These are phyloP conservation scores for Exophiala viscosa DNA, from an alignment of 2,329 filamentous ascomycete species.

Conservation along the genomic window DNA sequence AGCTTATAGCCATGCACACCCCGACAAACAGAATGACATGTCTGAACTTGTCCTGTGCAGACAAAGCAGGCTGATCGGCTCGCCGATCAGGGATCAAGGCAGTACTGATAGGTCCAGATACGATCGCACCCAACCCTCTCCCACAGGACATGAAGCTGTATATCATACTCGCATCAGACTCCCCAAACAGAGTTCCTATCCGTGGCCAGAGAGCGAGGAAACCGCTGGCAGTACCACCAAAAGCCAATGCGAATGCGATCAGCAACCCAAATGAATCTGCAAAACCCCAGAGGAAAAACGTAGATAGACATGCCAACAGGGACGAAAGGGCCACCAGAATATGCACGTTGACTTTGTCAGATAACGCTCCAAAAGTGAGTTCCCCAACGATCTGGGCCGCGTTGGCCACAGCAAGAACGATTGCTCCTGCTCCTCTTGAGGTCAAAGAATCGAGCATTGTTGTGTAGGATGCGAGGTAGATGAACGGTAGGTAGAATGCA, in stretches of 20 bases:
- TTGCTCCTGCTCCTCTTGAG: constrained; percentile 10
- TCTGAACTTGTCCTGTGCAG: background rate
- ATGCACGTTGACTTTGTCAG: constrained; percentile 42
- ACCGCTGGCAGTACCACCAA: constrained; percentile 43
- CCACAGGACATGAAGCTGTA: constrained; percentile 48
- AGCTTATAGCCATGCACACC: constrained; percentile 15
- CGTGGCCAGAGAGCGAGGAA: constrained; percentile 44
- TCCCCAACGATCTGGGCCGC: constrained; percentile 36
- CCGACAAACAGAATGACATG: constrained; percentile 12
- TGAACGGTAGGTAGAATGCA: constrained; percentile 36
- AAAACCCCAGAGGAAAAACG: constrained; percentile 50
- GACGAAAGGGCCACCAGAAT: constrained; percentile 44
- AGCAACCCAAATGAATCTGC: constrained; percentile 39
- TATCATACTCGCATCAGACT: constrained; percentile 46
- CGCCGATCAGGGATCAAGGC: constrained; percentile 18
- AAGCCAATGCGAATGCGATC: constrained; percentile 40
- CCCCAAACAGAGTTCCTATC: constrained; percentile 40
- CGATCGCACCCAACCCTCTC: constrained; percentile 50
- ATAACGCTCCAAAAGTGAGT: constrained; percentile 34
- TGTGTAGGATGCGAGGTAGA: constrained; percentile 35
- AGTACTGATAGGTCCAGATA: constrained; percentile 51
- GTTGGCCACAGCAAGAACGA: constrained; percentile 34
- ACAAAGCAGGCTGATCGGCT: background rate
- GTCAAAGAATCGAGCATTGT: constrained; percentile 18
- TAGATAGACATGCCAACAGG: constrained; percentile 37